Percentiles rank a stretch among this genome's conserved stretches.
These are phyloP conservation scores for Vitis rotundifolia DNA, from an alignment of 164 flowering plant genomes.

Conservation along the genomic window DNA sequence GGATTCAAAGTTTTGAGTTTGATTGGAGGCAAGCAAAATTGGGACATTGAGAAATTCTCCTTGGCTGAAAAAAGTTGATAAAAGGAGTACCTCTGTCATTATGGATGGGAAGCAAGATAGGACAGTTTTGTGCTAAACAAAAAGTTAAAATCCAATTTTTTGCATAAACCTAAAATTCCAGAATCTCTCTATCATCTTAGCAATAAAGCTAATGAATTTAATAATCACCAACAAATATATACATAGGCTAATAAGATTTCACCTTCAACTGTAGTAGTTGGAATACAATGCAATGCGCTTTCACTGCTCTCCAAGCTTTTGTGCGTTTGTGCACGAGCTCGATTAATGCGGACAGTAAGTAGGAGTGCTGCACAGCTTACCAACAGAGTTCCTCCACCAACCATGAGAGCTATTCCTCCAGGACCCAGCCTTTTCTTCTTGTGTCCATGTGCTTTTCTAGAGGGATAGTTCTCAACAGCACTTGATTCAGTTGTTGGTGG, in stretches of 20 bases:
- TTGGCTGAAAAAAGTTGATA: too few species aligned
- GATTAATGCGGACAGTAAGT: constrained; percentile 32
- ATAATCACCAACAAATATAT: background rate
- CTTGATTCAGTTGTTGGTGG: constrained; percentile 61
- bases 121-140: too few species aligned
- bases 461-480: constrained; percentile 57
- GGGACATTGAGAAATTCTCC: too few species aligned
- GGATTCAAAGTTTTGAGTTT: too few species aligned
- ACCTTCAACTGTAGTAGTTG: constrained; percentile 50
- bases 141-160: too few species aligned
- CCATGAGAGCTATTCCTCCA: constrained; percentile 47
- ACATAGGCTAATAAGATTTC: background rate
- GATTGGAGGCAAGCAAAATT: too few species aligned
- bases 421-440: constrained; percentile 41
- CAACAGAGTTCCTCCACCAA: constrained; percentile 50
- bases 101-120: too few species aligned
- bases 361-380: constrained; percentile 46
- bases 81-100: too few species aligned
- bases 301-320: constrained; percentile 19
- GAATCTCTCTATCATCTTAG: too few species aligned
- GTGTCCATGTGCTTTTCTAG: constrained; percentile 12
- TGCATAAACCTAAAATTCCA: too few species aligned
- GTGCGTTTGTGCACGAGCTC: constrained; percentile 19
- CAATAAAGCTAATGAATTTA: background rate
- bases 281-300: constrained; percentile 35